phyloP scores from a whole-genome alignment of 345 rosid species.

The Populus euphratica region DNA sequence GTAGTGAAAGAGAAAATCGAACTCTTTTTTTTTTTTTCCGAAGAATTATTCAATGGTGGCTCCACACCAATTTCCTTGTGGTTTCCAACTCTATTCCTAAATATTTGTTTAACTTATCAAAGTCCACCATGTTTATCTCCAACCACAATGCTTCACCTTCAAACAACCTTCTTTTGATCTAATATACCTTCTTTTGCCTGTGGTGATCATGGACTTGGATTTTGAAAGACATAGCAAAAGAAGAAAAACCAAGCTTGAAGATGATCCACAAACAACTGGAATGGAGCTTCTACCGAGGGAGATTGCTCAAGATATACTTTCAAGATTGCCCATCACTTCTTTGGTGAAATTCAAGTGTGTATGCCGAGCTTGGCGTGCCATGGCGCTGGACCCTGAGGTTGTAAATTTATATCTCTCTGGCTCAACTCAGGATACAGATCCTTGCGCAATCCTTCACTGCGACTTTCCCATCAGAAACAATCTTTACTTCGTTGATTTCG shows the following conservation, averaged over 20 bases:
- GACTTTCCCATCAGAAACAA: constrained; percentile 38
- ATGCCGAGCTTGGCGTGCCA: constrained; percentile 35
- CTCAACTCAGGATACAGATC: constrained; percentile 14
- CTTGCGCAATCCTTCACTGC: constrained; percentile 40
- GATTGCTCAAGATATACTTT: constrained; percentile 53
- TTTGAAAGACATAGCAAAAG: constrained; percentile 18
- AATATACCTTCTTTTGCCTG: background rate
- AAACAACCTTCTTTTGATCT: constrained; percentile 12
- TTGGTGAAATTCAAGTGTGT: constrained; percentile 37
- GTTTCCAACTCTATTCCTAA: constrained; percentile 27
- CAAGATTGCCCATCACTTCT: constrained; percentile 50
- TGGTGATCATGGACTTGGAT: constrained; percentile 29
- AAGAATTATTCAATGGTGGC: constrained; percentile 37
- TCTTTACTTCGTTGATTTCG: constrained; percentile 36
- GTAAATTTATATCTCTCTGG: constrained; percentile 4
- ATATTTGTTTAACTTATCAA: constrained; percentile 18
- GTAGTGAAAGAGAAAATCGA: background rate
- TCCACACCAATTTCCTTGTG: constrained; percentile 34
- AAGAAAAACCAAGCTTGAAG: constrained; percentile 21
- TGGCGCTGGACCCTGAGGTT: constrained; percentile 28
- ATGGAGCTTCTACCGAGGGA: constrained; percentile 60
- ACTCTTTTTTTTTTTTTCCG: background rate
- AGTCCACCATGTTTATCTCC: constrained; percentile 31
- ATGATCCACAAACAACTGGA: constrained; percentile 14
- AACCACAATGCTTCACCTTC: background rate